Evolutionary conservation across 352 stramenopile genomes (phyloP), one percentile per base, ranked within the genome.

Genomic region (Globisporangium barbulae): DNA sequence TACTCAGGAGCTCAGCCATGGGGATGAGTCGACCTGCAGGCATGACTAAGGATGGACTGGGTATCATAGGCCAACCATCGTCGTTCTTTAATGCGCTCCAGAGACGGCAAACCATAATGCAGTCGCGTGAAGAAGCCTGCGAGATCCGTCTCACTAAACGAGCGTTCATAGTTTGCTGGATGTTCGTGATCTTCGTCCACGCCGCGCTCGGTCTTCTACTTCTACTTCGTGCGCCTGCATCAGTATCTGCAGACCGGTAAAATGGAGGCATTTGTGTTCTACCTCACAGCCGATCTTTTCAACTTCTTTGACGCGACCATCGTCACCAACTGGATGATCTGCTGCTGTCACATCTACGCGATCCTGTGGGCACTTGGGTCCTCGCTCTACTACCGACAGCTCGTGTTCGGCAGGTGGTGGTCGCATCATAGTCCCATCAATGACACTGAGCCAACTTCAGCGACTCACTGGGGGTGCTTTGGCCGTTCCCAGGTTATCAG

Each of bases 131-230:
- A 28, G 30, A 57, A 57, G 19, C 30, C 19, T 53, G 42, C 8
- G 56, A 41, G 56, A 44, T 62, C 28, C 42, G 30, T 2, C 56
- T 62, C 28, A 6, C 17, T 10, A 9, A 4, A 0, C 28, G 19
- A 4, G 10, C 41, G 17, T 62, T 54, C 56, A 19, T 28, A 5
- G 0, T 44, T 3, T 30, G 17, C 56, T 62, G 56, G 42, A 13
- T 44, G 1, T 31, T 53, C 56, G 13, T n/a, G 8, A 7, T 62
- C 25, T n/a, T 44, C 19, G 28, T 53, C 12, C 56, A 62, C 56
- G 9, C 56, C 19, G 19, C 28, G 8, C 56, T 62, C 41, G 56
- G 30, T 42, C 28, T 62, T 62, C 42, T 62, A 62, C 56, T 53
- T 44, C 41, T 28, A 54, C 17, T 41, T 62, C 42, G 42, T 49